These are phyloP conservation scores for Lactarius psammicola DNA, from an alignment of 768 basidiomycete genomes.

Conservation along the genomic window DNA sequence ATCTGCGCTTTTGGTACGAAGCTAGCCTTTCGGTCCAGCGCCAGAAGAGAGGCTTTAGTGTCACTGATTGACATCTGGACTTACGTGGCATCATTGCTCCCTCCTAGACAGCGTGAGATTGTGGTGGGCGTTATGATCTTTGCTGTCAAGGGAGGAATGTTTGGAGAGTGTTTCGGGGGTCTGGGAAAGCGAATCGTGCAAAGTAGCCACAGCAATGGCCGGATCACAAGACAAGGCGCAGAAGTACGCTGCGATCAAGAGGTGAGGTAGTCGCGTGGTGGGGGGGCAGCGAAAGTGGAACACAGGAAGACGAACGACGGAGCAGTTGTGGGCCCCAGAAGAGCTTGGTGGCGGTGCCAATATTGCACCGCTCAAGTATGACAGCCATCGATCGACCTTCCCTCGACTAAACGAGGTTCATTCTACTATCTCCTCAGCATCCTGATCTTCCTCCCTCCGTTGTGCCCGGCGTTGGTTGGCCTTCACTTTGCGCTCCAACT, in stretches of 20 bases:
- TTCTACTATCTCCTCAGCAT: constrained; percentile 58
- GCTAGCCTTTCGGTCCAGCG: not conserved
- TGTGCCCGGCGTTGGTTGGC: constrained; percentile 53
- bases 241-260: not conserved
- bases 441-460: constrained; percentile 39
- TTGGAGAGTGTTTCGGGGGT: not conserved
- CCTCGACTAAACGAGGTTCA: constrained; percentile 25
- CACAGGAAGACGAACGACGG: not conserved
- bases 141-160: not conserved
- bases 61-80: not conserved
- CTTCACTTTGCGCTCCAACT: constrained; percentile 61
- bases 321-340: not conserved
- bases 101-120: constrained; percentile 11
- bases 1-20: not conserved
- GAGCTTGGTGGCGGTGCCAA: not conserved
- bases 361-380: not conserved
- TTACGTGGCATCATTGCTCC: constrained; percentile 4
- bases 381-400: not conserved
- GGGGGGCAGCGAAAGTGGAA: not conserved
- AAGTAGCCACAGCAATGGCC: not conserved
- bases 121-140: not conserved
- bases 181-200: not conserved
- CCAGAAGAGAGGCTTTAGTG: not conserved
- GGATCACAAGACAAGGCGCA: constrained; percentile 8
- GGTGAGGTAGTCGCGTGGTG: constrained; percentile 1